Conservation (phyloP, 2,329 filamentous ascomycete species). For the Davidsoniella eucalypti region DNA sequence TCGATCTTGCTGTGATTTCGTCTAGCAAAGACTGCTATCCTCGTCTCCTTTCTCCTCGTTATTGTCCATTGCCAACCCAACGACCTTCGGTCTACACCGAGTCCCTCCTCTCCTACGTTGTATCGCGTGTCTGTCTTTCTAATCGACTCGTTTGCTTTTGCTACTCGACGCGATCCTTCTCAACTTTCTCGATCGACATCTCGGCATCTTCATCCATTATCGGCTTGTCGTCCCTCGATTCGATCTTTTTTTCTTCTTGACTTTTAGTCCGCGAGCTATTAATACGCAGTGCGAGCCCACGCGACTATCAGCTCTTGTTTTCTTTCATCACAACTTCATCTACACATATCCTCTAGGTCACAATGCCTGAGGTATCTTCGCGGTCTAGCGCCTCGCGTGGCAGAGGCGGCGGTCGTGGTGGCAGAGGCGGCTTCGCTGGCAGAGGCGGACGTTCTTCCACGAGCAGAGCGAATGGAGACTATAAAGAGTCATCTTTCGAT, state of each 20-base stretch:
- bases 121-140: constrained; percentile 8
- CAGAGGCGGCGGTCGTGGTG: constrained; percentile 78
- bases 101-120: constrained; percentile 14
- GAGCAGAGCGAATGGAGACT: constrained; percentile 55
- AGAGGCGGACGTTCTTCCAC: constrained; percentile 51
- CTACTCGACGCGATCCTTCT: constrained; percentile 8
- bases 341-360: constrained; percentile 15
- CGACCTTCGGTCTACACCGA: constrained; percentile 17
- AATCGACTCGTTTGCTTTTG: constrained; percentile 4
- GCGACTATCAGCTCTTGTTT: constrained; percentile 16
- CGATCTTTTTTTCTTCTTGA: constrained; percentile 7
- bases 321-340: constrained; percentile 17
- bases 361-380: constrained; percentile 89
- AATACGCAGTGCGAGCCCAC: constrained; percentile 16
- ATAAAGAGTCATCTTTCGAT: constrained; percentile 45
- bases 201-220: constrained; percentile 17
- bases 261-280: constrained; percentile 12
- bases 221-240: constrained; percentile 7
- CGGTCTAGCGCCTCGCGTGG: constrained; percentile 71
- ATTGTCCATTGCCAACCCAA: background rate
- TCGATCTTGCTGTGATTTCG: constrained; percentile 14
- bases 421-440: constrained; percentile 59
- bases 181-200: constrained; percentile 11
- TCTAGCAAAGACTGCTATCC: constrained; percentile 19
- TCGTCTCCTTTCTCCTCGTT: constrained; percentile 16